Conservation (phyloP, 768 basidiomycete species). For the Kwoniella europaea region DNA sequence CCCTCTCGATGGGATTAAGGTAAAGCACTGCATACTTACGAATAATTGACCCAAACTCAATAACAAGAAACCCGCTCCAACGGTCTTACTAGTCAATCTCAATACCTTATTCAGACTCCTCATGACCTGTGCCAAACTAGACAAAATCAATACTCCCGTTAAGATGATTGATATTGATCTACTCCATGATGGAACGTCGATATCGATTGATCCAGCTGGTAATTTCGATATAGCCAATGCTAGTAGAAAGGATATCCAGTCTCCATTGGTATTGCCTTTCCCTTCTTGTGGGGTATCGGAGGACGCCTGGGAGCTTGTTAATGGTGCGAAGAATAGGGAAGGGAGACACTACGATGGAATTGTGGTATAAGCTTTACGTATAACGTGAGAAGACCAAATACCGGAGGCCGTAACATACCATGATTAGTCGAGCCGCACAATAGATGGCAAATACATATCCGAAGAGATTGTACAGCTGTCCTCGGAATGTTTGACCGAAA, state of each 20-base stretch:
- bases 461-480: slow-evolving; percentile 50
- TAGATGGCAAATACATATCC: slow-evolving; percentile 54
- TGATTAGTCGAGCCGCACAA: slow-evolving; percentile 53
- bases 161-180: slow-evolving; percentile 55
- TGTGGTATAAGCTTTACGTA: no score
- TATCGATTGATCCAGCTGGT: slow-evolving; percentile 42
- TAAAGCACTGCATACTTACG: slow-evolving; percentile 29
- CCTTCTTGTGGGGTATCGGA: slow-evolving; percentile 21
- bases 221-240: slow-evolving; percentile 50
- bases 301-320: slow-evolving; percentile 36
- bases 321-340: slow-evolving; percentile 49
- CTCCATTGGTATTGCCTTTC: slow-evolving; percentile 55
- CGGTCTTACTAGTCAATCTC: slow-evolving; percentile 53
- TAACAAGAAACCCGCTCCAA: slow-evolving; percentile 54
- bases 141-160: slow-evolving; percentile 54
- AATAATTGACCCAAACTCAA: slow-evolving; percentile 55
- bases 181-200: slow-evolving; percentile 51
- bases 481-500: slow-evolving; percentile 49
- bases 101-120: slow-evolving; percentile 50
- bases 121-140: slow-evolving; percentile 54
- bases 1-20: background rate
- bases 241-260: slow-evolving; percentile 58
- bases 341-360: slow-evolving; percentile 45
- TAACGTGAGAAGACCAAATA: no score
- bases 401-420: slow-evolving; percentile 34